Percentiles rank a stretch among this genome's conserved stretches.
phyloP scores from a whole-genome alignment of 345 rosid species.

The Salix dunnii region DNA sequence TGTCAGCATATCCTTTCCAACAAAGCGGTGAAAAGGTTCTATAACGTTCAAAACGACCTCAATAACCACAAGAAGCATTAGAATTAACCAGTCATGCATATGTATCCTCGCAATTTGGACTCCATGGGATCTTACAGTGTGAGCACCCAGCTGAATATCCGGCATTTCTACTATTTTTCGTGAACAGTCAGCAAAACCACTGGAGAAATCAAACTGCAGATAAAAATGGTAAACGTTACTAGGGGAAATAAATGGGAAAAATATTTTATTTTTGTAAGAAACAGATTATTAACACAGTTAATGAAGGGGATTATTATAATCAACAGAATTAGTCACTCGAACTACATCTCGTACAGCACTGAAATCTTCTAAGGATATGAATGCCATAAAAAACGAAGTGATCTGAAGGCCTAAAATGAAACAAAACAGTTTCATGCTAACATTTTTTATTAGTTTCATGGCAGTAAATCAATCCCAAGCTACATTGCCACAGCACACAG shows the following conservation, averaged over 20 bases:
- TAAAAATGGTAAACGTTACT: background rate
- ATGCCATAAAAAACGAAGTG: background rate
- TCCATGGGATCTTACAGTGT: slow-evolving; percentile 77
- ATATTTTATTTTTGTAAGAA: background rate
- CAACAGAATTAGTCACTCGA: background rate
- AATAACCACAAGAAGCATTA: slow-evolving; percentile 55
- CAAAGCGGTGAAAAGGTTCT: slow-evolving; percentile 90
- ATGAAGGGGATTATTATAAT: background rate
- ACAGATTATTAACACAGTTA: background rate
- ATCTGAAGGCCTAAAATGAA: background rate
- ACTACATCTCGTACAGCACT: too few species aligned
- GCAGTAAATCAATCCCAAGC: too few species aligned
- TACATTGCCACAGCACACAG: too few species aligned
- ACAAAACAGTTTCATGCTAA: too few species aligned
- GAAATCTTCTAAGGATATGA: too few species aligned
- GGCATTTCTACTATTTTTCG: slow-evolving; percentile 42
- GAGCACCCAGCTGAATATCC: slow-evolving; percentile 67
- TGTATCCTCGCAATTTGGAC: slow-evolving; percentile 60
- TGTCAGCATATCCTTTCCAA: slow-evolving; percentile 73
- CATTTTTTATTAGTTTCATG: too few species aligned
- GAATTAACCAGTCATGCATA: slow-evolving; percentile 91
- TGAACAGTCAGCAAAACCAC: background rate
- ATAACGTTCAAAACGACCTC: slow-evolving; percentile 58
- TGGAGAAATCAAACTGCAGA: background rate
- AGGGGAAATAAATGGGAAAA: background rate